A percentile compares a stretch with the other conserved stretches of the same genome.
Conservation (phyloP, 2,329 filamentous ascomycete genomes). For the Paraconiothyrium brasiliense region DNA sequence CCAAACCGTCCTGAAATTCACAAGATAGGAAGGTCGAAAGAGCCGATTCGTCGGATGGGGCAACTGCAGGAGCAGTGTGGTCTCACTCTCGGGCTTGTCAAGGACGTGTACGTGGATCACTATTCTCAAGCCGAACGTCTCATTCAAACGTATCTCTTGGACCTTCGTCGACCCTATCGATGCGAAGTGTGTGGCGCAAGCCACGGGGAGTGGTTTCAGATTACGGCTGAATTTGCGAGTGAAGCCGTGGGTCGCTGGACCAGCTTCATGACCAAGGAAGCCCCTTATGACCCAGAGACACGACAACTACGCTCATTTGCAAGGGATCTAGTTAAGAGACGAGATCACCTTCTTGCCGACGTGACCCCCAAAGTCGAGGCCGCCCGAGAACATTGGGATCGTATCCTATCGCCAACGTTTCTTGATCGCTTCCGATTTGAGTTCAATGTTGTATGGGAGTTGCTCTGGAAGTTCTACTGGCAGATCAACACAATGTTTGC, state of each 20-base stretch:
- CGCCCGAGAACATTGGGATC: background rate
- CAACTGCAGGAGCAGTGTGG: background rate
- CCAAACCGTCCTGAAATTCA: background rate
- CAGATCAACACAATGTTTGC: background rate
- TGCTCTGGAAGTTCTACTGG: background rate
- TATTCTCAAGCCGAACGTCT: background rate
- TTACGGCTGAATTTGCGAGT: background rate
- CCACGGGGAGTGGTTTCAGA: background rate
- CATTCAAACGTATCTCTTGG: constrained; percentile 1
- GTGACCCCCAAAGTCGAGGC: background rate
- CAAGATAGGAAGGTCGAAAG: background rate
- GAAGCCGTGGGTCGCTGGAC: background rate
- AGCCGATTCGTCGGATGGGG: background rate
- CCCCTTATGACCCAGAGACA: background rate
- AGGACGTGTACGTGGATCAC: background rate
- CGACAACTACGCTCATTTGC: background rate
- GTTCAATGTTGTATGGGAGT: background rate
- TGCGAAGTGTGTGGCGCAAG: background rate
- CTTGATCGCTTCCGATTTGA: background rate
- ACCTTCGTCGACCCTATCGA: background rate
- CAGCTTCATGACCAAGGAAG: background rate
- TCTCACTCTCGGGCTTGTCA: background rate
- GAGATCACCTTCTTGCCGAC: background rate
- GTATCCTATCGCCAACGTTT: background rate
- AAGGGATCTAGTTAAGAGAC: background rate